Base-by-base conservation (phyloP, 2,329 filamentous ascomycete genomes). In the Parasarocladium wereldwijsianum region DNA sequence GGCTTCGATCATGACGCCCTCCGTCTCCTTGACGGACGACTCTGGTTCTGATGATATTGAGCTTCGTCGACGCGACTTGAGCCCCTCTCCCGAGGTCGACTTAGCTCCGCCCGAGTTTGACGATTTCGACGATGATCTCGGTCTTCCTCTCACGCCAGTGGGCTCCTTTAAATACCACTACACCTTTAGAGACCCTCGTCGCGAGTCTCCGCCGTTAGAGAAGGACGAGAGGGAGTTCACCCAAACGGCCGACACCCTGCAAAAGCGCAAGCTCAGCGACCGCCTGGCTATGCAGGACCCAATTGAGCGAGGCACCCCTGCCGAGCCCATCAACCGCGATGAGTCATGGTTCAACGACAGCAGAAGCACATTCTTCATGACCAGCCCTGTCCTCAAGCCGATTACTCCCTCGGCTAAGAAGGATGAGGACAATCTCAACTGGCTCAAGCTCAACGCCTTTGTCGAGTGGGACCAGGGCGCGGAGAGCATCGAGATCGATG, bases 181-280 rank as follows among this genome's bases (percentile, higher is more conserved):
- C 14, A 17, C 35, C 11, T 28, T 31, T 24, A 33, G 31, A 24
- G 47, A 56, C 40, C 44, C 51, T 35, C 74, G 81, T 35, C 79
- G 77, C n/a, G 74, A 79, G 15, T 90, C 83, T 38, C 86, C 87
- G 30, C 84, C 85, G 11, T 64, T 96, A 21, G 87, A 96, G 57
- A 84, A 81, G 44, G 87, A 96, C 43, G 87, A 96, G 62, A 82
- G 80, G 47, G 90, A 96, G 54, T 98, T 98, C 48, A 94, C 87
- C 6, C 83, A 93, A 55, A 96, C 86, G 2, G 90, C 90, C 11
- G 82, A 84, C 41, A 83, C 78, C 28, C 70, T 96, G 43, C 82
- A 72, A 43, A 74, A 70, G 49, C 60, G 68, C 36, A 76, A 75
- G 44, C 57, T 74, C 14, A 62, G 51, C 25, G 61, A 64, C 17